Evolutionary conservation across 2,329 filamentous ascomycete species (phyloP).

Genomic region (Fusarium torulosum): DNA sequence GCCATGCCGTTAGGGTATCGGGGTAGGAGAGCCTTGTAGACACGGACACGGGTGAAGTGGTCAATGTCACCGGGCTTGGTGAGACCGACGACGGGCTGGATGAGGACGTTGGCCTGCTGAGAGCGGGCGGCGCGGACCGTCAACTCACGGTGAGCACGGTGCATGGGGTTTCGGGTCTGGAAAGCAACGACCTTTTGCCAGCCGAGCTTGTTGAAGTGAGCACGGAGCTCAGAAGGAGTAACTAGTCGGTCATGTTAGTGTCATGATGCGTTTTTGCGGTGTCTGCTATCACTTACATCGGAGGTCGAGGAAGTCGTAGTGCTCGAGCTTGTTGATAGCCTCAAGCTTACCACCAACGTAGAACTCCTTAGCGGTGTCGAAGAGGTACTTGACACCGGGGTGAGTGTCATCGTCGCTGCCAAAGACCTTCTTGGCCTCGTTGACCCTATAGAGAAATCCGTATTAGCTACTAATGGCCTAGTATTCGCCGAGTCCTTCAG

Average conservation of each 20-base stretch:
- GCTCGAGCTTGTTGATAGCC: slow-evolving; percentile 92
- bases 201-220: slow-evolving; percentile 99
- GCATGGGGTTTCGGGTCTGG: slow-evolving; percentile 99
- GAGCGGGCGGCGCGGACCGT: slow-evolving; percentile 96
- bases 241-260: slow-evolving; percentile 62
- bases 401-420: slow-evolving; percentile 90
- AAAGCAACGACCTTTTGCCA: slow-evolving; percentile 98
- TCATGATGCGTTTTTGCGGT: not conserved
- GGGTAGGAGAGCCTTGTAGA: slow-evolving; percentile 96
- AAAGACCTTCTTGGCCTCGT: slow-evolving; percentile 95
- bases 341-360: slow-evolving; percentile 97
- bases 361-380: slow-evolving; percentile 82
- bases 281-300: slow-evolving; percentile 73
- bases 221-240: slow-evolving; percentile 92
- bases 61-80: slow-evolving; percentile 99
- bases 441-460: slow-evolving; percentile 66
- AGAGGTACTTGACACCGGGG: slow-evolving; percentile 92
- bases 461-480: slow-evolving; percentile 36
- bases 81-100: slow-evolving; percentile 97
- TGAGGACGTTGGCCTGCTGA: slow-evolving; percentile 97
- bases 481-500: not conserved
- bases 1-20: slow-evolving; percentile 99
- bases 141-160: slow-evolving; percentile 96
- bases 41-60: slow-evolving; percentile 98
- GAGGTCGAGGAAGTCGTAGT: slow-evolving; percentile 98